Base-by-base conservation (phyloP, 257 asterid genomes). In the Nyctanthes arbortristis region DNA sequence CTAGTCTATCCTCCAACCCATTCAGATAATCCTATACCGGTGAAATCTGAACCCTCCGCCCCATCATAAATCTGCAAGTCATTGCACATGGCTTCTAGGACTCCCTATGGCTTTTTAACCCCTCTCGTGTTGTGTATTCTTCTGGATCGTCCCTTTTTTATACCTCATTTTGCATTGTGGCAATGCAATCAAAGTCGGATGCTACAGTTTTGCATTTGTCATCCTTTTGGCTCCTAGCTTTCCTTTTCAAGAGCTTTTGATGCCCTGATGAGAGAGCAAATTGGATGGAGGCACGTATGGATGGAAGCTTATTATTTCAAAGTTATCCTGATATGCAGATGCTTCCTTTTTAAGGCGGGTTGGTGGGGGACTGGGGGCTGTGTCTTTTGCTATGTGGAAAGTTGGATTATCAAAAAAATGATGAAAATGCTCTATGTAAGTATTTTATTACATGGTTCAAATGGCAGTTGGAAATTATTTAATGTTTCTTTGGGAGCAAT, bases 21-120 rank as follows among this genome's bases (percentile, higher is more conserved):
- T 39, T 69, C 90, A 3, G 84, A 83, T 34, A 86, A 82, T 65
- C 71, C 84, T 25, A 58, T 84, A 6, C 66, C 75, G 16, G 81
- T 86, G 79, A 86, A 90, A 80, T 80, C 95, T 6, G 89, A 88
- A 72, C 86, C 92, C 2, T 67, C 90, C 13, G 87, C 84, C 56
- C 92, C 89, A 14, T 87, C 89, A 5, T 86, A 70, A 81, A 77
- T 70, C 65, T 27, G 43, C 24, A 34, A 68, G 18, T 57, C 25
- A 20, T 20, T 59, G 81, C 81, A 77, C 74, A 71, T 81, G 84
- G 84, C 85, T 77, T 35, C 36, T 40, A 71, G 47, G 73, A 71
- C 85, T 84, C 82, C 86, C 72, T 29, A 56, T 55, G 16, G 73
- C 54, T 82, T 55, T n/a, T 67, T 29, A 57, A 40, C 45, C 60